Base-by-base conservation (phyloP, 805 yeast species). In the Hanseniaspora meyeri region DNA sequence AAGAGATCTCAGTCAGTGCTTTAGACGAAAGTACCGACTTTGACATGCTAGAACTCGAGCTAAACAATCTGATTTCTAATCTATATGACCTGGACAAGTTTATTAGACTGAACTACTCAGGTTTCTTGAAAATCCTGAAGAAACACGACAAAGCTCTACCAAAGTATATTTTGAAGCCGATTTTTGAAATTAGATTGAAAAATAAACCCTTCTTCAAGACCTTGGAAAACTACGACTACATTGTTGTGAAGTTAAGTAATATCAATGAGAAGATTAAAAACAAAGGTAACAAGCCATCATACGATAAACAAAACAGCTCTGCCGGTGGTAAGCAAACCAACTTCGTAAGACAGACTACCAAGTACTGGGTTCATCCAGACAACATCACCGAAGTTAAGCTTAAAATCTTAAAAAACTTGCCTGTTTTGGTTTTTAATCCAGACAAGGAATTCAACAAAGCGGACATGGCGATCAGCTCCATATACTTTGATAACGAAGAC, bases 321-420 rank as follows among this genome's bases (percentile, higher is more conserved):
- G 97, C 98, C n/a, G 98, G 98, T 66, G 98, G 98, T 46, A 78
- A 85, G 45, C 97, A 90, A 76, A 98, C 93, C 70, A 93, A 93
- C 73, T 93, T 93, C 65, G 97, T 93, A 48, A 85, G 98, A 71
- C 98, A 93, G 72, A 93, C 98, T 20, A 93, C 98, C 8, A 93
- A 93, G 68, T 93, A 93, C 72, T 93, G 99, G 99, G 97, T 93
- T 36, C 98, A 93, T 66, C 96, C 97, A 2, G 97, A 93, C 70
- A 91, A 93, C 69, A 89, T 93, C 68, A 93, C 97, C 16, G 97
- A 93, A 74, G 78, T 93, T 69, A 93, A 93, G 73, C 79, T 93
- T 66, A 85, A 88, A 61, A 83, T 93, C 61, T 77, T 93, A 67
- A 91, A 93, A 72, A 97, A 93, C 73, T 77, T 93, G 63, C 99